Conservation (phyloP, 139 green algal genomes). For the Eudorina sp. region DNA sequence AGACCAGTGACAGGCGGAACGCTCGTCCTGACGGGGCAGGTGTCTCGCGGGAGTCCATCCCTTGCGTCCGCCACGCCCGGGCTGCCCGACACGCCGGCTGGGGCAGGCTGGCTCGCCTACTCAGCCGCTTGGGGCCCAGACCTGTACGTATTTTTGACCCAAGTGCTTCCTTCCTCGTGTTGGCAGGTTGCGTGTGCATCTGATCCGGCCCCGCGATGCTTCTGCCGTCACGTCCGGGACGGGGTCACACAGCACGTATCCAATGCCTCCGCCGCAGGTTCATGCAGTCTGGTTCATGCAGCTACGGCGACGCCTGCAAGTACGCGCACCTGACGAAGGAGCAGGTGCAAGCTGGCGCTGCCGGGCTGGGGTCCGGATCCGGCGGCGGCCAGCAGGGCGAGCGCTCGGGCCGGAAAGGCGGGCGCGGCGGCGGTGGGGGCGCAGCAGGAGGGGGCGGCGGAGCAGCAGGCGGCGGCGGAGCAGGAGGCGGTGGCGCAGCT, state of each 20-base stretch:
- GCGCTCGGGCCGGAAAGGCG: not conserved
- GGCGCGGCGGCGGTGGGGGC: not conserved
- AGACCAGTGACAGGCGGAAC: not conserved
- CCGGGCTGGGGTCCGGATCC: not conserved
- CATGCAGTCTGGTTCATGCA: slow-evolving; percentile 13
- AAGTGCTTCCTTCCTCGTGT: too few relatives aligned
- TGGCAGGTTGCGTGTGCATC: too few relatives aligned
- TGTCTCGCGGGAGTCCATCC: too few relatives aligned
- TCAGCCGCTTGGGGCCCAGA: too few relatives aligned
- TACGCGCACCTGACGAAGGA: slow-evolving; percentile 52
- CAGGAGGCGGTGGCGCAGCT: not conserved
- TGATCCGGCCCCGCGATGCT: too few relatives aligned
- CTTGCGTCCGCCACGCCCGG: not conserved
- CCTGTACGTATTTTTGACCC: too few relatives aligned
- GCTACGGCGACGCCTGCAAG: slow-evolving; percentile 56
- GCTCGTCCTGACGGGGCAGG: too few relatives aligned
- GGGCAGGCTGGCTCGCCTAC: too few relatives aligned
- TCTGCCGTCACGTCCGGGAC: too few relatives aligned
- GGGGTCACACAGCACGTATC: too few relatives aligned
- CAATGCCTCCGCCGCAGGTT: slow-evolving; percentile 17
- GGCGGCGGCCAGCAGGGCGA: not conserved
- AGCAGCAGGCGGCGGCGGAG: not conserved
- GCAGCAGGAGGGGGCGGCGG: not conserved
- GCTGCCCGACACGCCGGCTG: not conserved
- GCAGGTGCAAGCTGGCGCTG: not conserved